Percentiles rank a stretch among this genome's conserved stretches.
Conservation (phyloP, 2,329 filamentous ascomycete species). For the Aspergillus phoenicis region DNA sequence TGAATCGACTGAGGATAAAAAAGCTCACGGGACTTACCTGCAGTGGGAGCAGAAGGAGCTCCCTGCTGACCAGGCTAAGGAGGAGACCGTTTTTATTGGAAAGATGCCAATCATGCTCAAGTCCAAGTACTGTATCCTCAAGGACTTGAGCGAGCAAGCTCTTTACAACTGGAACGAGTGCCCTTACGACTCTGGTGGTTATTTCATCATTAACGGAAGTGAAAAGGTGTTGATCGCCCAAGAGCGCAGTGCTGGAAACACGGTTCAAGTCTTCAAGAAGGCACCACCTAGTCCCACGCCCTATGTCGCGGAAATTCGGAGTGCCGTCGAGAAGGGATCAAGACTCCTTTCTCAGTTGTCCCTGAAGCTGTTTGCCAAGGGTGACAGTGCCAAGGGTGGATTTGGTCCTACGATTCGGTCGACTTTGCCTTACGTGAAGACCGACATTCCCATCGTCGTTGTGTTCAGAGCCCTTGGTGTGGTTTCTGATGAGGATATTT, state of each 20-base stretch:
- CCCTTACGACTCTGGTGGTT: constrained; percentile 96
- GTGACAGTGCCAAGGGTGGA: constrained; percentile 74
- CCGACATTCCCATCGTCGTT: constrained; percentile 88
- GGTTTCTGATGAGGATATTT: constrained; percentile 95
- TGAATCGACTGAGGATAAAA: constrained; percentile 56
- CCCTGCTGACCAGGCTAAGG: constrained; percentile 57
- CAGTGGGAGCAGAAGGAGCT: constrained; percentile 51
- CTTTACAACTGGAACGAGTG: constrained; percentile 94
- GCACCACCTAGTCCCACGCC: constrained; percentile 88
- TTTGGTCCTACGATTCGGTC: constrained; percentile 88
- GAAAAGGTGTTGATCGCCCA: constrained; percentile 98
- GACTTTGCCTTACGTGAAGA: constrained; percentile 90
- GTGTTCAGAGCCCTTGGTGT: constrained; percentile 95
- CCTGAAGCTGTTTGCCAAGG: constrained; percentile 86
- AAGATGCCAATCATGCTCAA: constrained; percentile 98
- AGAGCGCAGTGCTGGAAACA: constrained; percentile 95
- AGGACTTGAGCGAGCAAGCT: constrained; percentile 78
- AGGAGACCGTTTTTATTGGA: constrained; percentile 83
- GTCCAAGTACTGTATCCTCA: constrained; percentile 90
- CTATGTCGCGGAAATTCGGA: constrained; percentile 93
- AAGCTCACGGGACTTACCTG: constrained; percentile 46
- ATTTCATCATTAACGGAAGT: constrained; percentile 98
- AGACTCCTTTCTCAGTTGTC: constrained; percentile 90
- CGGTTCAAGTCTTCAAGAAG: constrained; percentile 99
- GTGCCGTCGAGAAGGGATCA: constrained; percentile 93